Evolutionary conservation across 805 yeast genomes (phyloP), one percentile per base, ranked within the genome.

Genomic region (Naumovozyma dairenensis): DNA sequence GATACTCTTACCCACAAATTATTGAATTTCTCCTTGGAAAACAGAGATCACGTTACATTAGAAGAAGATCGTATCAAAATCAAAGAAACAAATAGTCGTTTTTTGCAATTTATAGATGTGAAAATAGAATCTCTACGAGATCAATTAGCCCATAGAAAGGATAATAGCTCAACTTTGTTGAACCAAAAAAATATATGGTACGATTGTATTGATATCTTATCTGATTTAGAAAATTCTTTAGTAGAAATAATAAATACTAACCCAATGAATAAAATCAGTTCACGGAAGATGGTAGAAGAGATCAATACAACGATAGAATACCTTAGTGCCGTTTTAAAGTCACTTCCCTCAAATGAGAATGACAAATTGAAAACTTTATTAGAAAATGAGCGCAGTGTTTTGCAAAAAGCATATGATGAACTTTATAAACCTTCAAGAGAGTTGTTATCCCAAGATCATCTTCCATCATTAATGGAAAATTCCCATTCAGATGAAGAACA

Each of bases 51-150:
- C n/a, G 6, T 6, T 7, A 24, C 8, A 6, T 24, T 29, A 14
- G 35, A 39, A n/a, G 31, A 40, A 17, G 28, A 32, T 16, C 30
- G 27, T 8, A 27, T 33, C 12, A 42, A 42, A 20, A 32, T 37
- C 19, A 29, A 42, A 9, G 49, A 51, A 13, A 43, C 45, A 14
- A 37, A 48, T 2, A 29, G 32, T 21, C 48, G 49, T 27, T 43
- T 45, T 4, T 32, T 25, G 15, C 55, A 52, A 19, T 54, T 49
- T 29, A 43, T 53, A 15, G 50, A 49, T 15, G 32, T 44, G 20
- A 53, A 51, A 26, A 39, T 47, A 10, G 34, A 41, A 9, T 36
- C 45, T 6, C 24, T 55, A 28, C 39, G 45, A 15, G 49, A 48
- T 15, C 46, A 48, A 27, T 30, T 55, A 20, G 43, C 44, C 3